Conservation (phyloP, 768 basidiomycete genomes). For the Leucosporidium yakuticum region DNA sequence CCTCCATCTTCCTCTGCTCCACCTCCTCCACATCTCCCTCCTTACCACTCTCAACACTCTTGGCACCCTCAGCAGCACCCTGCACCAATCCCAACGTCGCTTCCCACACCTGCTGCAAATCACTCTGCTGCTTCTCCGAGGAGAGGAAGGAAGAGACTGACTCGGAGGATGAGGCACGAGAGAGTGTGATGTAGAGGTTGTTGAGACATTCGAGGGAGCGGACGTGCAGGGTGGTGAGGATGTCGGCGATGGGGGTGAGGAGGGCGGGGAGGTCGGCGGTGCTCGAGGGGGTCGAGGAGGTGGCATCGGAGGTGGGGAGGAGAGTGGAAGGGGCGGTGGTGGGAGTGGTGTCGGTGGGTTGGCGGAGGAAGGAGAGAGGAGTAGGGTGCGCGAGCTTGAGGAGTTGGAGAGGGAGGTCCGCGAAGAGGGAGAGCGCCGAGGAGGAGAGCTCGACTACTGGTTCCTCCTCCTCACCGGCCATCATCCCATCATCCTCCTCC, state of each 20-base stretch:
- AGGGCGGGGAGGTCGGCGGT: conserved; percentile 2
- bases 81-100: conserved; percentile 10
- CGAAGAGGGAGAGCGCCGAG: conserved; percentile 9
- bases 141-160: conserved; percentile 14
- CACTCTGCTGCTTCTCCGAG: not conserved
- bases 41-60: conserved; percentile 7
- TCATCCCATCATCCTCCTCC: conserved; percentile 24
- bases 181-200: conserved; percentile 47
- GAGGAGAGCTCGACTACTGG: conserved; percentile 1
- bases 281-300: conserved; percentile 15
- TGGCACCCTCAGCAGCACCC: conserved; percentile 3
- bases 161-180: conserved; percentile 16
- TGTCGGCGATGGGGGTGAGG: conserved; percentile 18
- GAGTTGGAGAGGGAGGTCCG: conserved; percentile 40
- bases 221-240: conserved; percentile 45
- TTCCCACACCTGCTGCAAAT: conserved; percentile 28
- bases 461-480: conserved; percentile 33
- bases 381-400: conserved; percentile 42
- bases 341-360: conserved; percentile 6
- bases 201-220: conserved; percentile 48
- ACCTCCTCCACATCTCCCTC: conserved; percentile 34
- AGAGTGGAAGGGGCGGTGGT: conserved; percentile 32
- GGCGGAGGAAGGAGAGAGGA: conserved; percentile 40
- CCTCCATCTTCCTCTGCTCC: conserved; percentile 41
- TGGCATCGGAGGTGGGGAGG: conserved; percentile 16